Conservation (phyloP, 2,329 filamentous ascomycete species). For the Thyridium curvatum region DNA sequence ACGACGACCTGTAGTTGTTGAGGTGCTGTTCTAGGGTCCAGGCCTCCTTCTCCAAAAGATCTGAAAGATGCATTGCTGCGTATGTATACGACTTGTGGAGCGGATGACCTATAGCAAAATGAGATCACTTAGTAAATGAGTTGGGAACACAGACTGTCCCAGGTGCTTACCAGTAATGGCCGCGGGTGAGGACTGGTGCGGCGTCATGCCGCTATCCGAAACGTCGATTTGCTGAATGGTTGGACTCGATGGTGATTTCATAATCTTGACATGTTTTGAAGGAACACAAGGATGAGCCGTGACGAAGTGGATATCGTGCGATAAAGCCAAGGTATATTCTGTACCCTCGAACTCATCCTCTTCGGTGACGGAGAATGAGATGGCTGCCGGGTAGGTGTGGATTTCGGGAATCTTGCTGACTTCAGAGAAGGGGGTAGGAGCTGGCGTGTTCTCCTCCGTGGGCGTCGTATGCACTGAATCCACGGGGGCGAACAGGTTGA, state of each 20-base stretch:
- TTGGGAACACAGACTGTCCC: not conserved
- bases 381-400: conserved; percentile 31
- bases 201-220: conserved; percentile 29
- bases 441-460: conserved; percentile 28
- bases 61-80: conserved; percentile 50
- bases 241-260: conserved; percentile 54
- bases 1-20: conserved; percentile 18
- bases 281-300: conserved; percentile 60
- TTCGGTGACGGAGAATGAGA: conserved; percentile 33
- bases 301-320: conserved; percentile 57
- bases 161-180: conserved; percentile 5
- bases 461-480: conserved; percentile 40
- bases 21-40: conserved; percentile 42
- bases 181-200: not conserved
- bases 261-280: conserved; percentile 48
- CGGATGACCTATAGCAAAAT: conserved; percentile 42
- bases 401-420: conserved; percentile 20
- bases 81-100: conserved; percentile 59
- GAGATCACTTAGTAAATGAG: too few species aligned
- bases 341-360: conserved; percentile 30
- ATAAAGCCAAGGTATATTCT: conserved; percentile 37
- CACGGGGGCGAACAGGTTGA: conserved; percentile 39
- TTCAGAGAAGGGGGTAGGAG: conserved; percentile 27
- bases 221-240: conserved; percentile 53
- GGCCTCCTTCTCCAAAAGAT: conserved; percentile 42